phyloP scores from a whole-genome alignment of 345 rosid species.

The Ceriops tagal region DNA sequence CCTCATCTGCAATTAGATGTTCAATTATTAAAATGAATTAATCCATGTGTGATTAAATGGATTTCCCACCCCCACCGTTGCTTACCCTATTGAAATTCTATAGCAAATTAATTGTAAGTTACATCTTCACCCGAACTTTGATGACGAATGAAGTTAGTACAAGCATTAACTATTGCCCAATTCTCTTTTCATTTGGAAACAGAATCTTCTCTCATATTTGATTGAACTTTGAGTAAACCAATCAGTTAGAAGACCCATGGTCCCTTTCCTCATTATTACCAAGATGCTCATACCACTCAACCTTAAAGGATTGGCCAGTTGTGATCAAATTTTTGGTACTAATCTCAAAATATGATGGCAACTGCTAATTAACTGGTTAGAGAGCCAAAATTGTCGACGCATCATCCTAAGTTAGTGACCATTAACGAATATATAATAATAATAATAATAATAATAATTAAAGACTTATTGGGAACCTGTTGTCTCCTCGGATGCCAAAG shows the following conservation, averaged over 20 bases:
- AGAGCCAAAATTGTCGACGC: no score
- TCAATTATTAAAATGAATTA: neutral
- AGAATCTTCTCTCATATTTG: neutral
- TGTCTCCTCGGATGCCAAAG: constrained; percentile 13
- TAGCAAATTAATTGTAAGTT: neutral
- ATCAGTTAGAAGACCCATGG: neutral
- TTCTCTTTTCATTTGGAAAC: neutral
- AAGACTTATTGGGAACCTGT: neutral
- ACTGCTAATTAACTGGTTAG: no score
- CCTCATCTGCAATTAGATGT: neutral
- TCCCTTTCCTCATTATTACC: neutral
- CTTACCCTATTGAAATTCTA: neutral
- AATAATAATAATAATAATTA: neutral
- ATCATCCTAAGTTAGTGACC: neutral
- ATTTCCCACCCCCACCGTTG: neutral
- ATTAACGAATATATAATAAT: no score
- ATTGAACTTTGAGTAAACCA: neutral
- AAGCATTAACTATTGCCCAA: neutral
- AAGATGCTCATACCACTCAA: no score
- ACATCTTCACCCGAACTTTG: neutral
- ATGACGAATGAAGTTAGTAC: neutral
- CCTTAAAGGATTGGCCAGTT: neutral
- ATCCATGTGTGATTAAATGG: constrained; percentile 5
- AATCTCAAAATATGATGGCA: no score
- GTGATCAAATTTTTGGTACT: neutral